Evolutionary conservation across 1,284 basidiomycete genomes (phyloP), one percentile per base, ranked within the genome.

Genomic region (Sporisorium reilianum): DNA sequence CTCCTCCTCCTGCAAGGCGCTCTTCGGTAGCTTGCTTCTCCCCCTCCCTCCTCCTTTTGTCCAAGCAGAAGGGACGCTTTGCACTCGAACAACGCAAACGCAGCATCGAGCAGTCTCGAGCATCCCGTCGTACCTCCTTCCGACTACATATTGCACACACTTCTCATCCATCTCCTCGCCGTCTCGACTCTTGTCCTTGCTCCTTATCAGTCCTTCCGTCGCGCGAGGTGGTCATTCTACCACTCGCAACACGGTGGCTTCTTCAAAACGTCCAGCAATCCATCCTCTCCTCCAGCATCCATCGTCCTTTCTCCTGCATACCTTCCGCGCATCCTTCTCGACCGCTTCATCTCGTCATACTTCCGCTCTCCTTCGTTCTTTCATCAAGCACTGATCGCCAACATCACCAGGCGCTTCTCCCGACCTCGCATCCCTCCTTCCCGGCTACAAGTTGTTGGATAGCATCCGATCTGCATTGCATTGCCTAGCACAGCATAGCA

Each of bases 81-180:
- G 3, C 41, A 23, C 5, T 12, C 25, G 11, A 25, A 14, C 44
- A 26, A 14, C 18, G 32, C 14, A 16, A 12, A 5, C 18, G 1
- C 25, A 28, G 25, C 16, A 18, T 26, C 45, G 25, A 8, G 45
- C 45, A 28, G 45, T 46, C 18, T 28, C 45, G 36, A 46, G 45
- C 45, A 46, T 46, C 26, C n/a, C n/a, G n/a, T n/a, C n/a, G n/a
- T 46, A 28, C 30, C 11, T 54, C 22, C 48, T 40, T 30, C 45
- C 42, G 34, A 56, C 42, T 67, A 61, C 64, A 61, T 67, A 61
- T 67, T 61, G 48, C 18, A 49, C 32, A 46, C 53, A n/a, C 38
- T 12, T 34, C 5, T 46, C 32, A 22, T 44, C 46, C n/a, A n/a
- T n/a, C 40, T 14, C 14, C 36, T 22, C 50, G 16, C 32, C 30